A percentile compares a stretch with the other conserved stretches of the same genome.
Conservation (phyloP, 352 stramenopile species). For the Saprolegnia parasitica region DNA sequence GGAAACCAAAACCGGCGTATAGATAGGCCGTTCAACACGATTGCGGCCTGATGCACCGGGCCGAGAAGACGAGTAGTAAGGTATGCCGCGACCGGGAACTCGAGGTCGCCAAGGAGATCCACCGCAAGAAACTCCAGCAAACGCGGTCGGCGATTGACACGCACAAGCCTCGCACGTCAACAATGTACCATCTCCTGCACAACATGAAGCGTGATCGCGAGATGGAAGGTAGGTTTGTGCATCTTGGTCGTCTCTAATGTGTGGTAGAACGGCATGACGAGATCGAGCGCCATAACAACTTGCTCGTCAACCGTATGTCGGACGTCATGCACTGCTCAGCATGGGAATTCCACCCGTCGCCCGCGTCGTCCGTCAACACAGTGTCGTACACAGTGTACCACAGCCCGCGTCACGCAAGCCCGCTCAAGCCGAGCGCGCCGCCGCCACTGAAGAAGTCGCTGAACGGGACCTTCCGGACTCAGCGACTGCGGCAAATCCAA, state of each 20-base stretch:
- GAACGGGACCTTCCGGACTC: conserved; percentile 46
- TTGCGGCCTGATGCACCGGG: conserved; percentile 49
- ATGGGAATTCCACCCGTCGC: conserved; percentile 27
- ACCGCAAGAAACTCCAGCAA: conserved; percentile 63
- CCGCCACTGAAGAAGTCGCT: conserved; percentile 39
- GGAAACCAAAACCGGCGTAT: too few species aligned
- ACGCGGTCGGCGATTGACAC: conserved; percentile 27
- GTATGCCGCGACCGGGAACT: conserved; percentile 65
- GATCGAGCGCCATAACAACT: conserved; percentile 17
- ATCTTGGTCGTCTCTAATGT: neutral
- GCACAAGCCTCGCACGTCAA: conserved; percentile 14
- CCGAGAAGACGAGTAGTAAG: conserved; percentile 73
- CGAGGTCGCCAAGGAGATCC: conserved; percentile 60
- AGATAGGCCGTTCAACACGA: too few species aligned
- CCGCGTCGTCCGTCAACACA: conserved; percentile 9
- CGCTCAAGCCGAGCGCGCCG: neutral
- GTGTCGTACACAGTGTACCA: conserved; percentile 25
- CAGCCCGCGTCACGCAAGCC: conserved; percentile 13
- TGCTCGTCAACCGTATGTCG: conserved; percentile 24
- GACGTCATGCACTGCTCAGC: conserved; percentile 23
- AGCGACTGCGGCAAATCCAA: conserved; percentile 60
- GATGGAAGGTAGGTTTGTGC: neutral
- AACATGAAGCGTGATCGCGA: conserved; percentile 16
- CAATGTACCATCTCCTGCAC: conserved; percentile 21
- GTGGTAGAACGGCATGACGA: conserved; percentile 13